Conservation (phyloP, 768 basidiomycete genomes). For the Leccinum boreale region DNA sequence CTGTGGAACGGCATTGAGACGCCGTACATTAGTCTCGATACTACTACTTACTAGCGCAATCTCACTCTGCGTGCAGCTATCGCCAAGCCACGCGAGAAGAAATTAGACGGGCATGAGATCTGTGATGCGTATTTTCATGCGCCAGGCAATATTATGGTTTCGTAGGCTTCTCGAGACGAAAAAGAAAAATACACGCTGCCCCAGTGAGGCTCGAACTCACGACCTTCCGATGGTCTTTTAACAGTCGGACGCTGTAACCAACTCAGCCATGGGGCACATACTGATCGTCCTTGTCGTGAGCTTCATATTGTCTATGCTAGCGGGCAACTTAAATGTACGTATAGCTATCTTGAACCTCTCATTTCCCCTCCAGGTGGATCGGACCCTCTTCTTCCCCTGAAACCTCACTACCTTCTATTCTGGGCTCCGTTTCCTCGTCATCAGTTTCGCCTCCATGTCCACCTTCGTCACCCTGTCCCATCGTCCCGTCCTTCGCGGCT, state of each 20-base stretch:
- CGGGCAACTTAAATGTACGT: no score
- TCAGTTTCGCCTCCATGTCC: background rate
- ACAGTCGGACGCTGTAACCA: constrained; percentile 52
- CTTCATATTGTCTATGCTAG: background rate
- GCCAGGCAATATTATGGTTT: background rate
- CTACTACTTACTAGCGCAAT: constrained; percentile 2
- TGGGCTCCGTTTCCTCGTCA: background rate
- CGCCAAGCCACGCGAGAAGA: background rate
- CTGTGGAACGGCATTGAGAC: background rate
- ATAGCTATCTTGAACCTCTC: background rate
- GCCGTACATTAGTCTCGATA: constrained; percentile 5
- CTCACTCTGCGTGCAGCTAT: background rate
- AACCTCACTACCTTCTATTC: background rate
- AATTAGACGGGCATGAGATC: no score
- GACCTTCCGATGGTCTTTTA: constrained; percentile 44
- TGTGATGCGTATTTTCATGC: background rate
- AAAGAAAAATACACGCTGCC: constrained; percentile 32
- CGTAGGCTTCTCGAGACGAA: background rate
- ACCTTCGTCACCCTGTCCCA: background rate
- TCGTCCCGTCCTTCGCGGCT: constrained; percentile 1
- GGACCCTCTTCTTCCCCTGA: background rate
- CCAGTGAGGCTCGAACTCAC: constrained; percentile 54
- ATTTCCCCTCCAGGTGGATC: background rate
- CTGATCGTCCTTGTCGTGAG: background rate
- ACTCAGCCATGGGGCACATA: constrained; percentile 49